phyloP scores from a whole-genome alignment of 805 yeast genomes.

The Saccharomycopsis amapae region DNA sequence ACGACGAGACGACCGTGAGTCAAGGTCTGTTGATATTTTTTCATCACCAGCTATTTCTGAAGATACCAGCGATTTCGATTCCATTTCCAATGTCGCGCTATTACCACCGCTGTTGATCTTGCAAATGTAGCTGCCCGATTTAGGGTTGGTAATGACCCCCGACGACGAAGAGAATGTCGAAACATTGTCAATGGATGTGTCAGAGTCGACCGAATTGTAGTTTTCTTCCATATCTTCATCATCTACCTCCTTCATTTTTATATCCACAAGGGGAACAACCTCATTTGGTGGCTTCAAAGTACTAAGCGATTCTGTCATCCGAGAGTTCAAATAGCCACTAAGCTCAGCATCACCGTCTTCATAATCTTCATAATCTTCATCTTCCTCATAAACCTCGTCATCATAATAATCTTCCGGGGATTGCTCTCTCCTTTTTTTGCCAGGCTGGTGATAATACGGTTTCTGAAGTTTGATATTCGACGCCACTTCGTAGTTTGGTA shows the following conservation, averaged over 20 bases:
- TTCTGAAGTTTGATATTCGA: no score
- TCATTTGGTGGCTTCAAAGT: background rate
- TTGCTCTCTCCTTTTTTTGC: no score
- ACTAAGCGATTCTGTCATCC: background rate
- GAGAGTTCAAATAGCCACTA: background rate
- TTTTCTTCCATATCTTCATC: slow-evolving; percentile 13
- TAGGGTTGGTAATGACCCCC: no score
- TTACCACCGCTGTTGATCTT: no score
- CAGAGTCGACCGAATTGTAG: slow-evolving; percentile 14
- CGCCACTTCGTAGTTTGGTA: background rate
- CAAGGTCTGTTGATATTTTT: no score
- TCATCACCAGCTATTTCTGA: no score
- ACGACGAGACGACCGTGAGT: no score
- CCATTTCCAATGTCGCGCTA: no score
- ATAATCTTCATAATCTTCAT: slow-evolving; percentile 2
- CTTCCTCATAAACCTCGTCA: slow-evolving; percentile 26
- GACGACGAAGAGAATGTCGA: slow-evolving; percentile 14
- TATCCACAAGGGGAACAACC: slow-evolving; percentile 3
- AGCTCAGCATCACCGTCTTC: background rate
- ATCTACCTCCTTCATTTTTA: slow-evolving; percentile 15
- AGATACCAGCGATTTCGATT: no score
- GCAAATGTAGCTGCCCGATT: no score
- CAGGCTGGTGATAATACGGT: no score
- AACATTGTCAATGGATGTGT: slow-evolving; percentile 17
- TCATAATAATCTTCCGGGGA: slow-evolving; percentile 23